Evolutionary conservation across 2,329 filamentous ascomycete species (phyloP).

Genomic region (Cercospora canescens): DNA sequence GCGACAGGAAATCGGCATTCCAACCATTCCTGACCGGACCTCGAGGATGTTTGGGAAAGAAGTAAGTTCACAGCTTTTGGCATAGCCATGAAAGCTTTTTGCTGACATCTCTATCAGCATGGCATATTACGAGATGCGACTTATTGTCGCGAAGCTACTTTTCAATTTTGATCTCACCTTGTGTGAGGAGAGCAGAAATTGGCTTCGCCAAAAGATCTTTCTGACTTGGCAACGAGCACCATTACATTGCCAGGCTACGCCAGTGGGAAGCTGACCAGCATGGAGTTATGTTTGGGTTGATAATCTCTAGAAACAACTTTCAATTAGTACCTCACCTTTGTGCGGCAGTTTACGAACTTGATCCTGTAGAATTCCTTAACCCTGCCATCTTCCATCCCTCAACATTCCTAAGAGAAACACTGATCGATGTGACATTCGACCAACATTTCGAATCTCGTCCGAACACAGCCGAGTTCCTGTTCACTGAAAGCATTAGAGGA

Average conservation of each 20-base stretch:
- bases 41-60: background rate
- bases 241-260: background rate
- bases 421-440: too few species aligned
- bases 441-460: too few species aligned
- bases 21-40: background rate
- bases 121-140: slow-evolving; percentile 9
- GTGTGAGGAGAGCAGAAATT: slow-evolving; percentile 22
- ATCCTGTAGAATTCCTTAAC: too few species aligned
- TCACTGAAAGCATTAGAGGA: too few species aligned
- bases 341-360: too few species aligned
- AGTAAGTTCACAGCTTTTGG: background rate
- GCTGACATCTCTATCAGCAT: background rate
- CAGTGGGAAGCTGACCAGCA: background rate
- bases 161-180: slow-evolving; percentile 14
- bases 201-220: slow-evolving; percentile 28
- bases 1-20: background rate
- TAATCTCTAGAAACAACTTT: too few species aligned
- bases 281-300: too few species aligned
- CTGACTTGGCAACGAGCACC: slow-evolving; percentile 19
- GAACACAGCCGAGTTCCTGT: too few species aligned
- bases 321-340: too few species aligned
- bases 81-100: background rate
- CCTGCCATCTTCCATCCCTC: too few species aligned
- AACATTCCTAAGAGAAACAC: too few species aligned
- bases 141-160: slow-evolving; percentile 4